These are phyloP conservation scores for Fraxinus excelsior DNA, from an alignment of 257 asterid species.

Conservation along the genomic window DNA sequence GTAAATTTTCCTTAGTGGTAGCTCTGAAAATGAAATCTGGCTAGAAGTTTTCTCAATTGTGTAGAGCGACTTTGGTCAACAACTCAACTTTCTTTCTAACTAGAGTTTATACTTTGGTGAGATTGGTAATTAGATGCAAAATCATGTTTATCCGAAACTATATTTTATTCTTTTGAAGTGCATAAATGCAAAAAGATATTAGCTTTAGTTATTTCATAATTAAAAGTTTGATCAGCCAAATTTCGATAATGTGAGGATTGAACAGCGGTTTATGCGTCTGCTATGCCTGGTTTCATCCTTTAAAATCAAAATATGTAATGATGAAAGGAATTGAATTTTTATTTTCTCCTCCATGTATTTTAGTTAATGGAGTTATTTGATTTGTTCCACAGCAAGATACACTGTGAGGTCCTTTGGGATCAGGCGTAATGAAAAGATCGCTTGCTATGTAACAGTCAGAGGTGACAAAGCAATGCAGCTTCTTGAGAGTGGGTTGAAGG, in stretches of 20 bases:
- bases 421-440: conserved; percentile 55
- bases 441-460: conserved; percentile 49
- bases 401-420: conserved; percentile 51
- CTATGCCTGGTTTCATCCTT: not conserved
- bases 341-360: no score
- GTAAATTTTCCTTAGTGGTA: not conserved
- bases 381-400: conserved; percentile 41
- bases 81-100: not conserved
- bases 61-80: not conserved
- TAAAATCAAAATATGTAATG: not conserved
- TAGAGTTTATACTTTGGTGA: not conserved
- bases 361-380: not conserved
- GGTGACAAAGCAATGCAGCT: conserved; percentile 57
- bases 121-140: not conserved
- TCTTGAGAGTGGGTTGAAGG: conserved; percentile 53
- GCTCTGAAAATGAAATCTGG: not conserved
- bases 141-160: not conserved
- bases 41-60: not conserved
- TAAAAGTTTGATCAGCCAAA: not conserved
- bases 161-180: not conserved
- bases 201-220: no score
- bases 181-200: not conserved
- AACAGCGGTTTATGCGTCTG: not conserved
- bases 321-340: not conserved
- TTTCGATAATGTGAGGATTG: not conserved